Percentiles rank a stretch among this genome's conserved stretches.
These are phyloP conservation scores for Sequoia sempervirens DNA, from an alignment of 75 land plant species.

Conservation along the genomic window DNA sequence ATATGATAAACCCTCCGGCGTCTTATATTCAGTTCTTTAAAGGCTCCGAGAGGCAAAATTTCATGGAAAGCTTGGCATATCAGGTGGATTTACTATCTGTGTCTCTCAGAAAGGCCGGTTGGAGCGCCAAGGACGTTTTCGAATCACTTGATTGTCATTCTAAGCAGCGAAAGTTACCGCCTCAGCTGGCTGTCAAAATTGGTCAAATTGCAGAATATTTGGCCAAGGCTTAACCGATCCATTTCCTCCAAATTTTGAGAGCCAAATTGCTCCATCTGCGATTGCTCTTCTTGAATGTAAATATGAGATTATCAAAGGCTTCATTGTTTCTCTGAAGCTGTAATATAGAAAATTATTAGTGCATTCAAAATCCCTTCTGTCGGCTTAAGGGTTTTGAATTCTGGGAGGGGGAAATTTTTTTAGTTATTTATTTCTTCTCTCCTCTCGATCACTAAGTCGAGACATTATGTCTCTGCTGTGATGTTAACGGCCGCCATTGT, in stretches of 20 bases:
- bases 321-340: background rate
- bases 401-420: background rate
- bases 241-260: background rate
- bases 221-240: slow-evolving; percentile 6
- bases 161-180: slow-evolving; percentile 6
- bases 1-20: slow-evolving; percentile 24
- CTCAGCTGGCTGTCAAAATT: slow-evolving; percentile 7
- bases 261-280: background rate
- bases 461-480: background rate
- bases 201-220: slow-evolving; percentile 8
- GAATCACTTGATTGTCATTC: slow-evolving; percentile 34
- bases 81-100: slow-evolving; percentile 25
- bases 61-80: slow-evolving; percentile 8
- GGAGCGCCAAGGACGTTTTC: slow-evolving; percentile 63
- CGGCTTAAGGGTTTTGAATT: slow-evolving; percentile 8
- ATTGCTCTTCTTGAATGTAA: slow-evolving; percentile 3
- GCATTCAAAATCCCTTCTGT: background rate
- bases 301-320: slow-evolving; percentile 1
- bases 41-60: slow-evolving; percentile 7
- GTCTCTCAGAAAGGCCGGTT: slow-evolving; percentile 58
- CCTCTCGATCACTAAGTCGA: background rate
- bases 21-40: background rate
- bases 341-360: slow-evolving; percentile 1
- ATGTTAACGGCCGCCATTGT: background rate
- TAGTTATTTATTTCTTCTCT: background rate